Conservation (phyloP, 2,329 filamentous ascomycete genomes). For the Colletotrichum tabaci region DNA sequence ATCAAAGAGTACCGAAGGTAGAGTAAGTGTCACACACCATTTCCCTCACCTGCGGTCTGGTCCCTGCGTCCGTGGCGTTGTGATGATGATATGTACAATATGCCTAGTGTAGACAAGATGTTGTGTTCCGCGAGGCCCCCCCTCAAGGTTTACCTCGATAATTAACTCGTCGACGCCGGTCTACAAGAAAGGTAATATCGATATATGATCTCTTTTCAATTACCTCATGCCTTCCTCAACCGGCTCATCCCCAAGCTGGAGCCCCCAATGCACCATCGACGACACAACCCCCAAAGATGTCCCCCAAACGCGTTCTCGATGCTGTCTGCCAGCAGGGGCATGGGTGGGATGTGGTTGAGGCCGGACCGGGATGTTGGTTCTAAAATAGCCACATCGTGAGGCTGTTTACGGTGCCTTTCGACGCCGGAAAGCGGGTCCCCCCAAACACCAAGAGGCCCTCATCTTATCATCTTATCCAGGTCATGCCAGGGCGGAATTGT, state of each 20-base stretch:
- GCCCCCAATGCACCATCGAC: not conserved
- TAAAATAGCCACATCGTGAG: conserved; percentile 15
- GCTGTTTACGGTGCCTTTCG: not conserved
- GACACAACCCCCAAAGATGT: not conserved
- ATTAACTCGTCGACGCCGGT: not conserved
- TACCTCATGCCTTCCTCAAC: too few relatives aligned
- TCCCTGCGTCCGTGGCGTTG: not conserved
- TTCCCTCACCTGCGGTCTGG: not conserved
- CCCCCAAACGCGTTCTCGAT: not conserved
- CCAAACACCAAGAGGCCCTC: not conserved
- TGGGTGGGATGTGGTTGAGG: not conserved
- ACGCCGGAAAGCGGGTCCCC: not conserved
- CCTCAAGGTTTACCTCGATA: not conserved
- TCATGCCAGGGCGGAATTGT: not conserved
- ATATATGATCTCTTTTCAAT: too few relatives aligned
- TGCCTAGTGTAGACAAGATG: too few relatives aligned
- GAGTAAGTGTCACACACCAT: too few relatives aligned
- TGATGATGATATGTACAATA: too few relatives aligned
- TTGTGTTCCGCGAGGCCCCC: not conserved
- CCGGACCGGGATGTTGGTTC: conserved; percentile 9
- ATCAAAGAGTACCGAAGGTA: too few relatives aligned
- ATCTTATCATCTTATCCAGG: not conserved
- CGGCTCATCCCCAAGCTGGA: not conserved
- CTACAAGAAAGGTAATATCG: not conserved
- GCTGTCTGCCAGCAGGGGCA: not conserved